Evolutionary conservation across 805 yeast genomes (phyloP).

Genomic region (Candida quercuum): DNA sequence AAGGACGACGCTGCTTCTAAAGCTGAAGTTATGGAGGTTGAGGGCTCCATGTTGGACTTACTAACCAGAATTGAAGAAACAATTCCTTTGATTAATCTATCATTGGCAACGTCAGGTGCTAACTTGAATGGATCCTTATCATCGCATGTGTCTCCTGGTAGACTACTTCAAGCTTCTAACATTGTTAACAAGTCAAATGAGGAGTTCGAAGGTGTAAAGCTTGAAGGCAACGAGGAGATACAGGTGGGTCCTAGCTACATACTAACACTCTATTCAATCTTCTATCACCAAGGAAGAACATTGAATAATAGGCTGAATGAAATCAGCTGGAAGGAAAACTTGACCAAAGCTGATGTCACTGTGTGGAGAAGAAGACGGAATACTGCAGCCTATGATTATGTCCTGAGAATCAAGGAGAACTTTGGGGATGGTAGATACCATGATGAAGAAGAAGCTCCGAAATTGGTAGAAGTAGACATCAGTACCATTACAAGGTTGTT

Average conservation of each 20-base stretch:
- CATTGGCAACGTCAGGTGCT: slow-evolving; percentile 66
- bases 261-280: slow-evolving; percentile 55
- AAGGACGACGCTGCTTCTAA: slow-evolving; percentile 27
- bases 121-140: slow-evolving; percentile 46
- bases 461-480: slow-evolving; percentile 30
- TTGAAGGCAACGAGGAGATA: slow-evolving; percentile 6
- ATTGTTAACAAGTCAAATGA: slow-evolving; percentile 35
- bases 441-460: slow-evolving; percentile 46
- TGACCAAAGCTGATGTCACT: slow-evolving; percentile 47
- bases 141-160: slow-evolving; percentile 54
- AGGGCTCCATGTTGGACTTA: slow-evolving; percentile 42
- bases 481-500: slow-evolving; percentile 45
- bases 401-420: slow-evolving; percentile 45
- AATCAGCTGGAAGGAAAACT: slow-evolving; percentile 71
- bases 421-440: slow-evolving; percentile 72
- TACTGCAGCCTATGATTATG: slow-evolving; percentile 33
- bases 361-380: slow-evolving; percentile 27
- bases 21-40: slow-evolving; percentile 39
- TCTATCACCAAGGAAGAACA: slow-evolving; percentile 47
- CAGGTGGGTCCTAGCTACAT: slow-evolving; percentile 59
- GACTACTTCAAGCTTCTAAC: slow-evolving; percentile 58
- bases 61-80: slow-evolving; percentile 55
- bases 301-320: slow-evolving; percentile 26
- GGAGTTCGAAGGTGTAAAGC: slow-evolving; percentile 15
- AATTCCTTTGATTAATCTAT: slow-evolving; percentile 60